Base-by-base conservation (phyloP, 108 stramenopile species). In the Seminavis robusta region DNA sequence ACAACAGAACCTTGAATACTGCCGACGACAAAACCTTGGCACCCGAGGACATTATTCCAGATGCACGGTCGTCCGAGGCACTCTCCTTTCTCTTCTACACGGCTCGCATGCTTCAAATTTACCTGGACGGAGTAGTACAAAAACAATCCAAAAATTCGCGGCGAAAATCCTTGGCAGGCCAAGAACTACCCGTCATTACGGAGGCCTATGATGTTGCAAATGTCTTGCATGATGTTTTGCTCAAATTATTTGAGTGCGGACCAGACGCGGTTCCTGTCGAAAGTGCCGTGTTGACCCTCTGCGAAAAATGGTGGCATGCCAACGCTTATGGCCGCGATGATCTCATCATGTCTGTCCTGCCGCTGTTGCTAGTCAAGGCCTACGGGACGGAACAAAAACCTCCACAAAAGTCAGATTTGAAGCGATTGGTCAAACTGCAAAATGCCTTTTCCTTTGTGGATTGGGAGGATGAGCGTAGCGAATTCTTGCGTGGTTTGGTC, bases 221-320 rank as follows among this genome's bases (percentile, higher is more conserved):
- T 40, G 43, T 56, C 17, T 55, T 95, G 30, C 92, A 95, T 57
- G 74, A 79, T 36, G 31, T 67, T 19, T 55, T 95, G 2, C 79
- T 94, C 21, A 52, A 67, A 21, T 52, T 95, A 31, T 61, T 80
- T 33, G 37, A 57, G 25, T 78, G 76, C 40, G 89, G 83, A 19
- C 44, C 50, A 16, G 68, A 87, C 41, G 86, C 77, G 15, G 32
- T 62, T 28, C 50, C 63, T 3, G 56, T 83, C 9, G 75, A 81
- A 59, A 56, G 58, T 19, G 51, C 71, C 24, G 86, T 97, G 43
- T 67, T 80, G 19, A 47, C 61, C 20, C 50, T 95, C 46, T 98
- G 95, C 51, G 95, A 96, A 69, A 45, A 33, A 39, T 96, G 86
- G 86, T 98, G 95, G 94, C 56, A 74, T 38, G 55, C 57, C 5